These are phyloP conservation scores for Phyllosticta paracitricarpa DNA, from an alignment of 2,329 filamentous ascomycete species.

Conservation along the genomic window DNA sequence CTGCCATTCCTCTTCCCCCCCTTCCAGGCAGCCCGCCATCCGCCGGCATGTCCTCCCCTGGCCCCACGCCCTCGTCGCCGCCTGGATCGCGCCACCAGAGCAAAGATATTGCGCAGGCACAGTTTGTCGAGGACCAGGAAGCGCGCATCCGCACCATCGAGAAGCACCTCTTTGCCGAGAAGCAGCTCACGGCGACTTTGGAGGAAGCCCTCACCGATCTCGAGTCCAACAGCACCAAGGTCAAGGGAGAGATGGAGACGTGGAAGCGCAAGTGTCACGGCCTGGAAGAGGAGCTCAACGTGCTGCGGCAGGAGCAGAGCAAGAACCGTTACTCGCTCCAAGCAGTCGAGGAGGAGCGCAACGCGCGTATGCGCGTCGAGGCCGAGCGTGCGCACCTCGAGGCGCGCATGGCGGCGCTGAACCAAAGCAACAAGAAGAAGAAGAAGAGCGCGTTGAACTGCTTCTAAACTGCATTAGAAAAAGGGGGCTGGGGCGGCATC, in stretches of 20 bases:
- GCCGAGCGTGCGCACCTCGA: conserved; percentile 80
- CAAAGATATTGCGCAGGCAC: conserved; percentile 68
- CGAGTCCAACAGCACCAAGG: conserved; percentile 82
- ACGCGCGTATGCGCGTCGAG: conserved; percentile 84
- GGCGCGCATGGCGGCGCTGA: conserved; percentile 67
- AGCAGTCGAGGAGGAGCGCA: conserved; percentile 91
- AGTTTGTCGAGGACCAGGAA: conserved; percentile 89
- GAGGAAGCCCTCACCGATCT: conserved; percentile 94
- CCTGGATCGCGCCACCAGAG: conserved; percentile 62
- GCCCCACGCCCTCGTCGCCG: conserved; percentile 37
- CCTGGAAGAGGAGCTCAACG: conserved; percentile 61
- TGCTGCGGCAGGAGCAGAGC: conserved; percentile 50
- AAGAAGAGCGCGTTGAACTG: conserved; percentile 94
- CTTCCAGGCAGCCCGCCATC: conserved; percentile 49
- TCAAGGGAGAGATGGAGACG: conserved; percentile 78
- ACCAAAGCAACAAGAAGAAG: conserved; percentile 84
- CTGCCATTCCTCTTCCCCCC: conserved; percentile 89
- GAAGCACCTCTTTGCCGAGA: conserved; percentile 92
- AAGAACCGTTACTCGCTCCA: conserved; percentile 60
- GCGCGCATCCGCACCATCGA: conserved; percentile 90
- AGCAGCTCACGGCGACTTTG: conserved; percentile 87
- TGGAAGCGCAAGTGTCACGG: conserved; percentile 80
- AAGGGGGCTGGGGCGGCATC: neutral
- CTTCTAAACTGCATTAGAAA: conserved; percentile 59
- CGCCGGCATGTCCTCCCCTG: conserved; percentile 20